A percentile compares a stretch with the other conserved stretches of the same genome.
Conservation (phyloP, 371 early-diverging fungal genomes). For the Dinochytrium kinnereticum region DNA sequence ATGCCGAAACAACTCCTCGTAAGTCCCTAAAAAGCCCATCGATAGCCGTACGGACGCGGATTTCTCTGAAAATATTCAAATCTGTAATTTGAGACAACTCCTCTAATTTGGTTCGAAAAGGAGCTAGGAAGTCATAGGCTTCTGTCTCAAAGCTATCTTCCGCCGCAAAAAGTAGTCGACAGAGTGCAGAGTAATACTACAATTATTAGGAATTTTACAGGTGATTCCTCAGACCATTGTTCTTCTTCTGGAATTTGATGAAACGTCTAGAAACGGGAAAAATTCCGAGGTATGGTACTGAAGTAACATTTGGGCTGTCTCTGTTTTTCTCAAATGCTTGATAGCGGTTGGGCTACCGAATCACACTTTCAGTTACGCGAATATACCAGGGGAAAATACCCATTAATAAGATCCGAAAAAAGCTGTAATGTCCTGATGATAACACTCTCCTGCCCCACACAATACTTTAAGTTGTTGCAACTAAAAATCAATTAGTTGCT, state of each 20-base stretch:
- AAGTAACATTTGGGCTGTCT: conserved; percentile 68
- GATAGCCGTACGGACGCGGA: conserved; percentile 40
- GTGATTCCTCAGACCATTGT: conserved; percentile 38
- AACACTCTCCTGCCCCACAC: conserved; percentile 55
- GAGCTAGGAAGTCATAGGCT: conserved; percentile 74
- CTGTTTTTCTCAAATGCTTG: conserved; percentile 74
- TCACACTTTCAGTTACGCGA: not conserved
- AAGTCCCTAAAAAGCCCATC: conserved; percentile 80
- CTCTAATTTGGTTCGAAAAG: conserved; percentile 64
- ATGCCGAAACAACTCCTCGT: conserved; percentile 75
- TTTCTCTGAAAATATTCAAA: conserved; percentile 47
- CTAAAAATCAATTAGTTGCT: conserved; percentile 20
- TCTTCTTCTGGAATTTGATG: conserved; percentile 61
- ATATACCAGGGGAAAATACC: conserved; percentile 53
- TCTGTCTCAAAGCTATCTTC: conserved; percentile 69
- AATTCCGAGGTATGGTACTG: conserved; percentile 70
- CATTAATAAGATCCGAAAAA: conserved; percentile 80
- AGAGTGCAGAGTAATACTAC: conserved; percentile 77
- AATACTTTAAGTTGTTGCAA: conserved; percentile 58
- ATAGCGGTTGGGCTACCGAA: conserved; percentile 74
- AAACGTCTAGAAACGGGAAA: conserved; percentile 71
- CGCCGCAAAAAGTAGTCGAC: conserved; percentile 71
- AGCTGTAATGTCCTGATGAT: conserved; percentile 66
- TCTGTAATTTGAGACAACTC: conserved; percentile 59
- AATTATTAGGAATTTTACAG: not conserved